Evolutionary conservation across 495 filamentous ascomycete species (phyloP).

Genomic region (Xylaria nigripes): DNA sequence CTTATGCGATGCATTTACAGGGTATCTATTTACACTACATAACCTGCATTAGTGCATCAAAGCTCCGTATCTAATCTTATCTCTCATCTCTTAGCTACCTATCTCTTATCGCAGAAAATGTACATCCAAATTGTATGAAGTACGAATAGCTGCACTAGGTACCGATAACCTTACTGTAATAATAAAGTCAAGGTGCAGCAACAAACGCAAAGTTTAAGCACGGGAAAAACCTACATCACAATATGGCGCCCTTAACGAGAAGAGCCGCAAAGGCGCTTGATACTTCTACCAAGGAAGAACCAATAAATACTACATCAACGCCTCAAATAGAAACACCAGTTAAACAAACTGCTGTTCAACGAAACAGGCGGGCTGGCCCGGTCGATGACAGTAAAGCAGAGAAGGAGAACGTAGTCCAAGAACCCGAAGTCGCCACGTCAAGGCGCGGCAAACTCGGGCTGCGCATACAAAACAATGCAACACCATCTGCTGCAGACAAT

Average conservation of each 20-base stretch:
- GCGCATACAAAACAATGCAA: slow-evolving; percentile 16
- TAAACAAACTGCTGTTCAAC: slow-evolving; percentile 7
- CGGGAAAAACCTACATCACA: background rate
- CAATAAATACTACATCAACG: background rate
- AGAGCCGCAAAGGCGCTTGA: slow-evolving; percentile 8
- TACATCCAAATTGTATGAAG: background rate
- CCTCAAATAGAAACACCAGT: background rate
- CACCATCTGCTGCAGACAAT: slow-evolving; percentile 3
- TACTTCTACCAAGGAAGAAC: background rate
- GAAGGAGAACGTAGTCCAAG: background rate
- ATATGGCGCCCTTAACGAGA: slow-evolving; percentile 20
- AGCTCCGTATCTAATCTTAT: background rate
- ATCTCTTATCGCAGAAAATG: background rate
- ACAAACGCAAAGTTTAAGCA: background rate
- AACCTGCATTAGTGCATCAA: background rate
- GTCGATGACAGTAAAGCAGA: background rate
- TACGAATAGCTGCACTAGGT: background rate
- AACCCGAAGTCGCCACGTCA: background rate
- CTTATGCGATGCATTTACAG: background rate
- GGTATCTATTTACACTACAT: background rate
- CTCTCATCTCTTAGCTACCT: background rate
- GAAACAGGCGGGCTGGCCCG: slow-evolving; percentile 13
- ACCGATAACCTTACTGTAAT: background rate
- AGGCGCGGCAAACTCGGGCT: slow-evolving; percentile 19
- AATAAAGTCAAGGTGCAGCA: background rate